These are phyloP conservation scores for Thalassiosira livingstoniorum DNA, from an alignment of 352 stramenopile genomes.

Conservation along the genomic window DNA sequence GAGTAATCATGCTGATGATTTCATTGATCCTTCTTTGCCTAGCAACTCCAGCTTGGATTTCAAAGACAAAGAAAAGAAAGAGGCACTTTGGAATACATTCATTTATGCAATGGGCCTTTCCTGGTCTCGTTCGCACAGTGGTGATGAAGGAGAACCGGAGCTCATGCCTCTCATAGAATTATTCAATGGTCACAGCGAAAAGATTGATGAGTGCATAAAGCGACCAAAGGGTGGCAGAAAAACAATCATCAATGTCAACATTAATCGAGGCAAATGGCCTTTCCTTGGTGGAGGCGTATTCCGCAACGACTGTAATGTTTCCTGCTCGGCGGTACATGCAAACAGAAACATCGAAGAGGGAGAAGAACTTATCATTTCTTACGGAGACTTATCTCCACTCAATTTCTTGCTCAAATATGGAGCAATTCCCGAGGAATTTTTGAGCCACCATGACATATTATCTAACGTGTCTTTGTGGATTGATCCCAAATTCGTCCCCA, in stretches of 20 bases:
- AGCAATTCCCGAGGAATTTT: neutral
- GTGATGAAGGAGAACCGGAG: neutral
- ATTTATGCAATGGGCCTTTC: neutral
- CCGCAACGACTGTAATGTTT: conserved; percentile 32
- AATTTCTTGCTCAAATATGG: conserved; percentile 24
- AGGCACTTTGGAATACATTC: conserved; percentile 14
- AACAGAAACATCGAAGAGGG: conserved; percentile 12
- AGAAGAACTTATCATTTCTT: conserved; percentile 29
- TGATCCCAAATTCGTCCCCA: neutral
- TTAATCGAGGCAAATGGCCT: conserved; percentile 19
- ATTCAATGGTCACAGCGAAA: conserved; percentile 10
- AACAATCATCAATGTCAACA: conserved; percentile 22
- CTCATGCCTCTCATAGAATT: conserved; percentile 8
- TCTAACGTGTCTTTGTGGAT: neutral
- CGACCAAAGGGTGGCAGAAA: neutral
- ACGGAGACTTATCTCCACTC: conserved; percentile 10
- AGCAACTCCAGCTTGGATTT: neutral
- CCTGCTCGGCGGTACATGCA: conserved; percentile 12
- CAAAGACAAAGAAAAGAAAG: neutral
- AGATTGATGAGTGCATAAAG: neutral
- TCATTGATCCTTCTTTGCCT: conserved; percentile 1
- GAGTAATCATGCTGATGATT: neutral
- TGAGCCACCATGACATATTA: conserved; percentile 13
- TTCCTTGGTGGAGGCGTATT: conserved; percentile 14
- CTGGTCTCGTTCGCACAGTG: neutral